These are phyloP conservation scores for Phytophthora quininea DNA, from an alignment of 352 stramenopile species.

Conservation along the genomic window DNA sequence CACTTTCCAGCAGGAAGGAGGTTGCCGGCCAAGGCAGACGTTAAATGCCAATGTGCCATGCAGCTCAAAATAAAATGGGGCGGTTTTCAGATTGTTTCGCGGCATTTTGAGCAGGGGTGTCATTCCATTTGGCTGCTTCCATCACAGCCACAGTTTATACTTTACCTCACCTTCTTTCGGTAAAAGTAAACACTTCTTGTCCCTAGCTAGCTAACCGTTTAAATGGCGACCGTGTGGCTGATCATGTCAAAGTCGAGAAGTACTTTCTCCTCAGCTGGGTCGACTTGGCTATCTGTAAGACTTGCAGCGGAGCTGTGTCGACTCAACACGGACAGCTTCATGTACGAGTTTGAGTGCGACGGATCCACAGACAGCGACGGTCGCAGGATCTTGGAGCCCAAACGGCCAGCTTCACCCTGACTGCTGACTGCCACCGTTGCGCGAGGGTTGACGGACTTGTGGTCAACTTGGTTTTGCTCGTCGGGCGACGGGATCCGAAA, in stretches of 20 bases:
- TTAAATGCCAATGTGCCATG: neutral
- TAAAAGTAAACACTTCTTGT: too few relatives aligned
- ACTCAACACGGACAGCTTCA: conserved; percentile 32
- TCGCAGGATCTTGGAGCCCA: conserved; percentile 19
- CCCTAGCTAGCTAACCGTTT: neutral
- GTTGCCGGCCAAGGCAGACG: neutral
- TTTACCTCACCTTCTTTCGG: conserved; percentile 11
- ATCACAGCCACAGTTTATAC: conserved; percentile 7
- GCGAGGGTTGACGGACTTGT: conserved; percentile 8
- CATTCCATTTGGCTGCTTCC: conserved; percentile 5
- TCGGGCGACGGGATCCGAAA: conserved; percentile 25
- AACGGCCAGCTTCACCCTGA: neutral
- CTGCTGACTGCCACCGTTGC: neutral
- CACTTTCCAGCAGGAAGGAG: conserved; percentile 1
- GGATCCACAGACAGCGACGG: conserved; percentile 21
- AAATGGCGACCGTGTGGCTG: conserved; percentile 22
- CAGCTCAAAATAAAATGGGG: conserved; percentile 1
- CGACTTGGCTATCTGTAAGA: conserved; percentile 8
- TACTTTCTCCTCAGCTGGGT: conserved; percentile 28
- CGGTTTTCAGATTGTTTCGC: neutral
- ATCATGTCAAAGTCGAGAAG: conserved; percentile 25
- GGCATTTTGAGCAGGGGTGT: too few relatives aligned
- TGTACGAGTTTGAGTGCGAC: conserved; percentile 22
- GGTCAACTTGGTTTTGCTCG: conserved; percentile 5
- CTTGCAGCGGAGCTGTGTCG: conserved; percentile 30